A percentile compares a stretch with the other conserved stretches of the same genome.
Conservation (phyloP, 495 filamentous ascomycete genomes). For the Alectoria sarmentosa region DNA sequence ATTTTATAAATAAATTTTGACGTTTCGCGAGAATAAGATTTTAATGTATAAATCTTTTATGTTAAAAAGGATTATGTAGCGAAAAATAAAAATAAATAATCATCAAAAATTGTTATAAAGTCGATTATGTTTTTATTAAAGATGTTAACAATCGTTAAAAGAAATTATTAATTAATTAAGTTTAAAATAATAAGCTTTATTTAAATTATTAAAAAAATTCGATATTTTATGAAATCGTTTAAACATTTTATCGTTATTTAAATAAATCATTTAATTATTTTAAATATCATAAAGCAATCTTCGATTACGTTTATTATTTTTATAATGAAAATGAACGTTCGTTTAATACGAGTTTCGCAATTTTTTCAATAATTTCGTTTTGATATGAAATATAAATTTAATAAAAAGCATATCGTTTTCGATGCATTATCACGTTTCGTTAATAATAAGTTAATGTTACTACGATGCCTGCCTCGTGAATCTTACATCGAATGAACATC, state of each 20-base stretch:
- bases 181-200: conserved; percentile 15
- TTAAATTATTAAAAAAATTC: background rate
- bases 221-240: background rate
- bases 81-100: background rate
- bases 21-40: conserved; percentile 2
- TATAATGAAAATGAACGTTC: conserved; percentile 10
- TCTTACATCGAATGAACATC: no score
- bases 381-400: background rate
- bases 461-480: no score
- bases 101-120: background rate
- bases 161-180: conserved; percentile 16
- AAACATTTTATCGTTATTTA: background rate
- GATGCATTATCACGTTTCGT: conserved; percentile 7
- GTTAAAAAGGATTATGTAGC: background rate
- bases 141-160: background rate
- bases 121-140: background rate
- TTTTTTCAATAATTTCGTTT: conserved; percentile 12
- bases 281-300: background rate
- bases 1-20: conserved; percentile 12
- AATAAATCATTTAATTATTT: conserved; percentile 5
- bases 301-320: background rate
- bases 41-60: background rate
- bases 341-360: background rate
- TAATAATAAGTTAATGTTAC: no score
- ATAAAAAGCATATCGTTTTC: conserved; percentile 5